Evolutionary conservation across 306 rosid genomes (phyloP), one percentile per base, ranked within the genome.

Genomic region (Parietaria judaica): DNA sequence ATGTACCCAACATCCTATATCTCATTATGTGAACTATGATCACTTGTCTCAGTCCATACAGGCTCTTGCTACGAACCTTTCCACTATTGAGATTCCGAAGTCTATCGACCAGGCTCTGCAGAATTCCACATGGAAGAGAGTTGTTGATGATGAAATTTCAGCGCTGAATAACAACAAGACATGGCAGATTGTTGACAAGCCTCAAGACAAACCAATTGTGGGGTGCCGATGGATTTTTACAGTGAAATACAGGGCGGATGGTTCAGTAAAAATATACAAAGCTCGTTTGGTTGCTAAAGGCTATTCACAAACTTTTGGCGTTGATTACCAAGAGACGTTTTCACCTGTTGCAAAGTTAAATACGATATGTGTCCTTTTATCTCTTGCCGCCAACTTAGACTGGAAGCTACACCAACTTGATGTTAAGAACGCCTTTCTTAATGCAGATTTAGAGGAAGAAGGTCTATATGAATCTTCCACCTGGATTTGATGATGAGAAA

Each of bases 141-240:
- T n/a, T 8, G 9, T 51, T 3, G 3, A 3, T 4, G 54, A 51
- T 3, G 54, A 51, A 8, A 51, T 51, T 5, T 4, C 15, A 8
- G 54, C 54, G 5, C 12, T 51, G 54, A 8, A 51, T 3, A 51
- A 51, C 7, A 51, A 51, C 12, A n/a, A 8, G 12, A 51, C 54
- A 6, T 51, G 54, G 54, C 15, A 51, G 14, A n/a, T 51, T 3
- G 54, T 51, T 12, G 5, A 11, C 3, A 11, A 4, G 16, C 58
- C 58, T 3, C 3, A 34, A 4, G 58, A 13, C 3, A 54, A 54
- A 54, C 4, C 10, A 14, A 5, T 11, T 7, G 36, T 54, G 3
- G 58, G 58, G 36, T 54, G 58, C 16, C 8, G 16, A 54, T 54
- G 58, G 58, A 35, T 54, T 3, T 54, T n/a, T 13, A 54, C 31